Conservation (phyloP, 2,329 filamentous ascomycete species). For the Venturia nashicola region DNA sequence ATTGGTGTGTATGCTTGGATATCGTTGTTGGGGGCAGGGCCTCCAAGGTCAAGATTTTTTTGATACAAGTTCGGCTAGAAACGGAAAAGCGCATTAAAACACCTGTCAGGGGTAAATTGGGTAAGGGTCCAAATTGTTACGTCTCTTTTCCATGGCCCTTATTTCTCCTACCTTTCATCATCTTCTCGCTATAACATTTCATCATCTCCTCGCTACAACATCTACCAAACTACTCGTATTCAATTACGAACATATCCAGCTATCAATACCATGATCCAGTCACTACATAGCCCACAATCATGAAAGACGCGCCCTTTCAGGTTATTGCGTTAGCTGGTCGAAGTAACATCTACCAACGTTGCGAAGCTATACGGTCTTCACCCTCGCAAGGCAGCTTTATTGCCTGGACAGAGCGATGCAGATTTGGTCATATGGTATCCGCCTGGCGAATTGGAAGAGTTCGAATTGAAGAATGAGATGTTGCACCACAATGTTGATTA, state of each 20-base stretch:
- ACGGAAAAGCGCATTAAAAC: background rate
- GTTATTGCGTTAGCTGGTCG: no score
- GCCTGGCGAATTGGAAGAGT: conserved; percentile 27
- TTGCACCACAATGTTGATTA: conserved; percentile 51
- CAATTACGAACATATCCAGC: no score
- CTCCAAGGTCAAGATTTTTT: background rate
- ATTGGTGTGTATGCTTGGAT: background rate
- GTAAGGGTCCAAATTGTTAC: background rate
- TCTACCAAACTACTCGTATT: no score
- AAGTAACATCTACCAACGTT: conserved; percentile 41
- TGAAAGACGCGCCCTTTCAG: no score
- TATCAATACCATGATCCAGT: no score
- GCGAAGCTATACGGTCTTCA: conserved; percentile 47
- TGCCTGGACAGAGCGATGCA: conserved; percentile 40
- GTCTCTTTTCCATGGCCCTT: background rate
- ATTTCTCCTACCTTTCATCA: background rate
- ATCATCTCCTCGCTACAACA: background rate
- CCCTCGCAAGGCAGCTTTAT: conserved; percentile 36
- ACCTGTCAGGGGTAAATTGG: background rate
- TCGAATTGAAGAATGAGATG: conserved; percentile 38
- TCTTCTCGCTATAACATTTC: background rate
- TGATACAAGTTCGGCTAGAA: background rate
- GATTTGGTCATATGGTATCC: conserved; percentile 49
- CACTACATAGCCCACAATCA: no score
- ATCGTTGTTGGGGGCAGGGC: background rate